Evolutionary conservation across 768 basidiomycete genomes (phyloP), one percentile per base, ranked within the genome.

Genomic region (Astraeus odoratus): DNA sequence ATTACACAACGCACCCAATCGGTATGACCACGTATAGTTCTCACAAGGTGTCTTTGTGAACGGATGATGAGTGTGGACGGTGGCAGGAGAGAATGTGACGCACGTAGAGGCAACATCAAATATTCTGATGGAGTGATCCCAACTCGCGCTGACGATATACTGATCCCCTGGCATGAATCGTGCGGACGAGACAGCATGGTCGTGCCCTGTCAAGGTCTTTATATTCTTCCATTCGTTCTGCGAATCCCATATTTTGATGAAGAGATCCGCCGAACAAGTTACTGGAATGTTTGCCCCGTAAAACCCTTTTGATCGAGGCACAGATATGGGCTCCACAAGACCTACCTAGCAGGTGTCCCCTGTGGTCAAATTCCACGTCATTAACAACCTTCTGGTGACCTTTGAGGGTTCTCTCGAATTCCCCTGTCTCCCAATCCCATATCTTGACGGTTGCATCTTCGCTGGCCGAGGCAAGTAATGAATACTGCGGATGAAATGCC

Each of bases 361-460:
- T 90, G 49, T 80, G 78, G 64, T 94, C 89, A 58, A 85, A 95
- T 61, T 92, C 86, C 44, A 87, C 80, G 66, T 93, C 92, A 60
- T 79, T 80, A 23, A 94, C 83, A 16, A 83, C 79, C 60, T 87
- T 89, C 26, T 92, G 94, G 68, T 95, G 92, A 6, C 91, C 88
- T 65, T 93, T 94, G 47, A 94, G 65, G 8, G 92, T 94, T 52
- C 89, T 69, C 64, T 95, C 92, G 61, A 92, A 86, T 54, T 94
- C 91, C 33, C 92, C 92, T 24, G 86, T 85, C 62, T 95, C 92
- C 91, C 91, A 95, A 56, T 95, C 92, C 91, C 92, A 94, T 38
- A 94, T 81, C 71, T 94, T 94, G 53, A 94, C 76, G 1, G 82
- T 92, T 41, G 88, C 75, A 59, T 95, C 92, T 58, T 91, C 90